Conservation (phyloP, 306 rosid species). For the Trifolium dubium region DNA sequence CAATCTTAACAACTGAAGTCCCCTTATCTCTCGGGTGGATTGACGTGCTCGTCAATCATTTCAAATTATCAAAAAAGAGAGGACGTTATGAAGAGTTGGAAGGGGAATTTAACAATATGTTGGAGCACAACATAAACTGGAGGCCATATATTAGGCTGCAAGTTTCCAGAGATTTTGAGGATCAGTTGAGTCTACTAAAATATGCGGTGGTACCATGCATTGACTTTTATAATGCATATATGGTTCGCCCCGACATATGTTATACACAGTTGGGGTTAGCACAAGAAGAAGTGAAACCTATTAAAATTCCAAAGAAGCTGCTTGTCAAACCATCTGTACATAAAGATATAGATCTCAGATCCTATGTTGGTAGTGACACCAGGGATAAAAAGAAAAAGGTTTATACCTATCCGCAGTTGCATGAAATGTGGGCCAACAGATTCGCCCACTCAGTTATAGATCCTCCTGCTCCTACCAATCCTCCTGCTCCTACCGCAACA, state of each 20-base stretch:
- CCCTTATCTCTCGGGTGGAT: not conserved
- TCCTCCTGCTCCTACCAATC: too few species aligned
- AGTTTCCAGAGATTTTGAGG: too few species aligned
- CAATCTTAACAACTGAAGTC: not conserved
- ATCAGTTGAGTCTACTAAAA: too few species aligned
- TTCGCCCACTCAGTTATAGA: too few species aligned
- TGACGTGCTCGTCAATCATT: not conserved
- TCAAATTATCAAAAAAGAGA: not conserved
- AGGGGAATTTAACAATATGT: not conserved
- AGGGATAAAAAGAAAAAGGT: too few species aligned
- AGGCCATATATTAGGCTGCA: not conserved
- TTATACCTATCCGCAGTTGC: too few species aligned
- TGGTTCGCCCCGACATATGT: not conserved
- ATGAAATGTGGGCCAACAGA: too few species aligned
- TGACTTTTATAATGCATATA: not conserved
- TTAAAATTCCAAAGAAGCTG: not conserved
- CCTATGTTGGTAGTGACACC: not conserved
- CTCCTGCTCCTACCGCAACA: too few species aligned
- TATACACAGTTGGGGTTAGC: not conserved
- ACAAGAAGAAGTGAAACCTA: not conserved
- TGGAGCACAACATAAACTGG: not conserved
- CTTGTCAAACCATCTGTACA: not conserved
- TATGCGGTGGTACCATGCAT: not conserved
- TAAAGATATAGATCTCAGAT: not conserved
- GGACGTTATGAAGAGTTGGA: not conserved